Evolutionary conservation across 257 asterid species (phyloP).

Genomic region (Capsicum chinense): DNA sequence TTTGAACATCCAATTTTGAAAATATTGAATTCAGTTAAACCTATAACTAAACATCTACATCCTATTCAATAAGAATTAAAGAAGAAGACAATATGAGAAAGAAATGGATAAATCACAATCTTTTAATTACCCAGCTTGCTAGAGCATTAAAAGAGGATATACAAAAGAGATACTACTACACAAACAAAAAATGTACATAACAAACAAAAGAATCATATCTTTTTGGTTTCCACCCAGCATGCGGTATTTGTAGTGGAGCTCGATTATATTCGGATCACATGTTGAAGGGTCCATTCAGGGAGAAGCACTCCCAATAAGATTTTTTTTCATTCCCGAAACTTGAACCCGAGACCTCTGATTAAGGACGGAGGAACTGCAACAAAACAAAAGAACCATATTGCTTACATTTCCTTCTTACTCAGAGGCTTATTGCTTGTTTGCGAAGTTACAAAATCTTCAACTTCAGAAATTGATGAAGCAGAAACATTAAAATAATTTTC

Average conservation of each 20-base stretch:
- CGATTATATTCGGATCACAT: no score
- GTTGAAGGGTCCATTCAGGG: no score
- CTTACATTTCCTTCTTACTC: neutral
- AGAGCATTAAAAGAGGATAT: neutral
- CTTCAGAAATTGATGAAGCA: neutral
- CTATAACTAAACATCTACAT: no score
- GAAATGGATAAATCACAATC: neutral
- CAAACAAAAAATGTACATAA: neutral
- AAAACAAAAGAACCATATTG: neutral
- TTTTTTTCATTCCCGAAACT: no score
- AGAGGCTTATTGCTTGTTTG: neutral
- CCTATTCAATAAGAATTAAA: neutral
- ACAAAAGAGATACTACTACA: neutral
- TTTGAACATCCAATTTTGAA: no score
- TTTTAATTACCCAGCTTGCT: neutral
- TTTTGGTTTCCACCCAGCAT: neutral
- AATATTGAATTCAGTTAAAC: no score
- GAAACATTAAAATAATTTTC: neutral
- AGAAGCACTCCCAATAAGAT: no score
- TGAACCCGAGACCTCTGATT: no score
- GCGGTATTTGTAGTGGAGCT: no score
- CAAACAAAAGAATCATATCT: neutral
- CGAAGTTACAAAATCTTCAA: neutral
- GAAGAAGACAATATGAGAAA: neutral
- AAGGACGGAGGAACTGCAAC: neutral